Percentiles rank a stretch among this genome's conserved stretches.
Conservation (phyloP, 768 basidiomycete species). For the Hygrophorus russula region DNA sequence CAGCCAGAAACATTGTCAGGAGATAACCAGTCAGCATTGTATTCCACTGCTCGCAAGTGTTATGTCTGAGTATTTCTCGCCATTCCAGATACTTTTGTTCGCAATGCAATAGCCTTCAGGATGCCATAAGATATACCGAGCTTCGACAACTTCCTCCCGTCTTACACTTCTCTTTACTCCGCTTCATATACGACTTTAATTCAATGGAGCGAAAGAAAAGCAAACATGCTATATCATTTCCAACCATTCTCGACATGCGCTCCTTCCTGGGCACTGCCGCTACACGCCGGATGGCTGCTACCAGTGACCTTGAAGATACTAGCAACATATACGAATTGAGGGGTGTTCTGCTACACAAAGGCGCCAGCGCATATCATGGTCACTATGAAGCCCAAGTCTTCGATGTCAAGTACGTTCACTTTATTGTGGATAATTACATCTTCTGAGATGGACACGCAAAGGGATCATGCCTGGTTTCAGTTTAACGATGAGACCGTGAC, state of each 20-base stretch:
- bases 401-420: conserved; percentile 46
- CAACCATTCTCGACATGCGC: conserved; percentile 61
- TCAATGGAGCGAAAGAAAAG: conserved; percentile 81
- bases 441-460: conserved; percentile 16
- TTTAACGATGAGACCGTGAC: conserved; percentile 88
- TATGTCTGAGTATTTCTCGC: neutral
- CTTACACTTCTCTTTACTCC: conserved; percentile 82
- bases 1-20: conserved; percentile 64
- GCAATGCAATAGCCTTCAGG: conserved; percentile 56
- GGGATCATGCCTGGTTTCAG: conserved; percentile 71
- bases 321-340: conserved; percentile 63
- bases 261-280: conserved; percentile 36
- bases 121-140: conserved; percentile 71
- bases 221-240: conserved; percentile 74
- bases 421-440: neutral
- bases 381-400: conserved; percentile 84
- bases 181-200: conserved; percentile 81
- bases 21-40: conserved; percentile 62
- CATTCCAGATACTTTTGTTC: conserved; percentile 66
- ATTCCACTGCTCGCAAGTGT: neutral
- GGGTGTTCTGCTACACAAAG: conserved; percentile 83
- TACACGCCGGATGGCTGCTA: conserved; percentile 7
- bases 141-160: conserved; percentile 71
- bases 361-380: conserved; percentile 84
- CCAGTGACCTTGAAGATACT: conserved; percentile 8